These are phyloP conservation scores for Cyanidiococcus yangmingshanensis DNA, from an alignment of 23 red algal genomes.

Conservation along the genomic window DNA sequence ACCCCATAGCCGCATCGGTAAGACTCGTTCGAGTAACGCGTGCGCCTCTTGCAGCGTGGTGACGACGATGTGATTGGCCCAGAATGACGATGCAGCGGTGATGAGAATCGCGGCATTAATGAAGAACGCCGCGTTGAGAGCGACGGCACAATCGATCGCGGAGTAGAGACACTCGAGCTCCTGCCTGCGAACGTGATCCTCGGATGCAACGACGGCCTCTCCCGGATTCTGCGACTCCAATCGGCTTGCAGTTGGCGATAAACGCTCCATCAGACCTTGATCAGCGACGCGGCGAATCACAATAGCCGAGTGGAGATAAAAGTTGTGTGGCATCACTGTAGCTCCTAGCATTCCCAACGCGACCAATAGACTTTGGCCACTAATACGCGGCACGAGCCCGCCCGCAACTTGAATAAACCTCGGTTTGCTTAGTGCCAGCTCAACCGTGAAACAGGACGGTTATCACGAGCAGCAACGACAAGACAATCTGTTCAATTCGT, in stretches of 20 bases:
- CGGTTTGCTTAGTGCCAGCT: slow-evolving; percentile 43
- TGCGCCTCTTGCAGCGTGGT: slow-evolving; percentile 89
- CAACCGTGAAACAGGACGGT: slow-evolving; percentile 44
- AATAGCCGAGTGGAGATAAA: slow-evolving; percentile 87
- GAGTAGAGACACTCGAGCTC: slow-evolving; percentile 56
- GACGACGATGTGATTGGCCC: slow-evolving; percentile 40
- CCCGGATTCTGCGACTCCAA: not conserved
- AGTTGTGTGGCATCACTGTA: slow-evolving; percentile 89
- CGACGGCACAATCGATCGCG: slow-evolving; percentile 40
- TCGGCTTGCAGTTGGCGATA: not conserved
- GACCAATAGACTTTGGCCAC: slow-evolving; percentile 38
- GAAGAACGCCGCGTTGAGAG: slow-evolving; percentile 48
- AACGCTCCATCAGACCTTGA: not conserved
- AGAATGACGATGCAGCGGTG: slow-evolving; percentile 41
- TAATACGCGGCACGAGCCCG: slow-evolving; percentile 42
- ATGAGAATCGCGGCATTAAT: slow-evolving; percentile 58
- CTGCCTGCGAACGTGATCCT: not conserved
- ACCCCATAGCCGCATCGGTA: slow-evolving; percentile 24
- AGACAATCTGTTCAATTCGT: slow-evolving; percentile 51
- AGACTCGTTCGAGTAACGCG: slow-evolving; percentile 42
- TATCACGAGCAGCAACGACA: slow-evolving; percentile 43
- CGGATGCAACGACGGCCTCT: not conserved
- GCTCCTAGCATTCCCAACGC: slow-evolving; percentile 66
- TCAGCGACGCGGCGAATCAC: slow-evolving; percentile 41
- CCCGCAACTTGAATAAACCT: slow-evolving; percentile 22